A percentile compares a stretch with the other conserved stretches of the same genome.
These are phyloP conservation scores for Ophiorrhiza pumila DNA, from an alignment of 257 asterid species.

Conservation along the genomic window DNA sequence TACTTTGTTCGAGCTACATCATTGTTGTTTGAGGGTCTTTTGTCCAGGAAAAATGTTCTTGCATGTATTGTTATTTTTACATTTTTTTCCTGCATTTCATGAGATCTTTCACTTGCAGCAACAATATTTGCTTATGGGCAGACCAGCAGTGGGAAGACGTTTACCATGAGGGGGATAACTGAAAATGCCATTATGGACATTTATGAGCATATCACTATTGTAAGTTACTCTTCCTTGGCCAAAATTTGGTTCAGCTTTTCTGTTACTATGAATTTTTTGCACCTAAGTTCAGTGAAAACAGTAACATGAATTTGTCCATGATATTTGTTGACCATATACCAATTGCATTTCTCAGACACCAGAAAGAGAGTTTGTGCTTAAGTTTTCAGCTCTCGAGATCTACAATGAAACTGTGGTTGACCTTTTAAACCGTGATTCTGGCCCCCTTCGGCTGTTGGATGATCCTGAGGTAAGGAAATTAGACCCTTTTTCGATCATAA, in stretches of 20 bases:
- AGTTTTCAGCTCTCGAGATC: constrained; percentile 90
- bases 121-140: constrained; percentile 96
- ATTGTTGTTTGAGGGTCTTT: background rate
- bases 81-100: constrained; percentile 1
- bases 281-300: background rate
- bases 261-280: background rate
- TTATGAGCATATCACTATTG: constrained; percentile 62
- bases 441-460: constrained; percentile 80
- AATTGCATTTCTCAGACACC: constrained; percentile 45
- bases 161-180: constrained; percentile 91
- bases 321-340: constrained; percentile 10
- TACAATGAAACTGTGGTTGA: constrained; percentile 94
- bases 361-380: constrained; percentile 75
- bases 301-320: background rate
- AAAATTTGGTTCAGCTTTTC: constrained; percentile 4
- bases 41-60: background rate
- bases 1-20: background rate
- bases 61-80: background rate
- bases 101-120: constrained; percentile 45
- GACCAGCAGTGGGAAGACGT: constrained; percentile 96
- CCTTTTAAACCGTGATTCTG: constrained; percentile 81
- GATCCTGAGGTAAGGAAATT: constrained; percentile 71
- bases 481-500: background rate
- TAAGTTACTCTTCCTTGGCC: constrained; percentile 26
- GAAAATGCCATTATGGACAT: constrained; percentile 83